Evolutionary conservation across 108 stramenopile genomes (phyloP).

Genomic region (Cyclotella choctawhatcheeana): DNA sequence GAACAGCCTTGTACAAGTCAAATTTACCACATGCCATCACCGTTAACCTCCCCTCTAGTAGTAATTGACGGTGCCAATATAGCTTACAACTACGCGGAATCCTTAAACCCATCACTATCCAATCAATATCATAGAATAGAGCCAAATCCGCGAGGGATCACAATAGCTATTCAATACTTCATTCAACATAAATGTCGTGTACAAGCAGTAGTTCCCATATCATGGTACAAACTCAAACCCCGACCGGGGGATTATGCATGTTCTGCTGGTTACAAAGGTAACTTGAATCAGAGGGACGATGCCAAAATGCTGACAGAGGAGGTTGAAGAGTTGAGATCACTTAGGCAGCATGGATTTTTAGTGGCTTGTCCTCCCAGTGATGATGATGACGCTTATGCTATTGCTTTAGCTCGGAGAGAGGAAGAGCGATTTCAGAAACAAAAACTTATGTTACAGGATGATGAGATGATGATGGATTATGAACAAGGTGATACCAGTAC

Average conservation of each 20-base stretch:
- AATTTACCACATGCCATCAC: constrained; percentile 34
- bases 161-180: constrained; percentile 72
- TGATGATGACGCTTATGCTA: constrained; percentile 85
- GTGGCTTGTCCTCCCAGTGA: constrained; percentile 78
- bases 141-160: constrained; percentile 71
- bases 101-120: constrained; percentile 42
- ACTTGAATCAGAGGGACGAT: constrained; percentile 37
- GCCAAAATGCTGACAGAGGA: constrained; percentile 60
- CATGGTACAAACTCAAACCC: constrained; percentile 68
- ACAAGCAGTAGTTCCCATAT: constrained; percentile 74
- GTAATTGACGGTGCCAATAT: constrained; percentile 89
- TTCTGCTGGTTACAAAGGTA: constrained; percentile 7
- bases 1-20: not conserved
- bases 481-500: constrained; percentile 7
- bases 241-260: constrained; percentile 25
- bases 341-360: constrained; percentile 63
- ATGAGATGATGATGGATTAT: constrained; percentile 47
- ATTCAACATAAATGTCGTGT: constrained; percentile 63
- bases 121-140: too few species aligned
- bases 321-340: constrained; percentile 57
- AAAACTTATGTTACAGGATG: constrained; percentile 14
- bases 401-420: constrained; percentile 77
- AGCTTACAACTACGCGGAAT: constrained; percentile 79
- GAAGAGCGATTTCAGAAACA: constrained; percentile 38
- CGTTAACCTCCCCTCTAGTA: constrained; percentile 64